Evolutionary conservation across 1,284 basidiomycete genomes (phyloP).

Genomic region (Trametes versicolor): DNA sequence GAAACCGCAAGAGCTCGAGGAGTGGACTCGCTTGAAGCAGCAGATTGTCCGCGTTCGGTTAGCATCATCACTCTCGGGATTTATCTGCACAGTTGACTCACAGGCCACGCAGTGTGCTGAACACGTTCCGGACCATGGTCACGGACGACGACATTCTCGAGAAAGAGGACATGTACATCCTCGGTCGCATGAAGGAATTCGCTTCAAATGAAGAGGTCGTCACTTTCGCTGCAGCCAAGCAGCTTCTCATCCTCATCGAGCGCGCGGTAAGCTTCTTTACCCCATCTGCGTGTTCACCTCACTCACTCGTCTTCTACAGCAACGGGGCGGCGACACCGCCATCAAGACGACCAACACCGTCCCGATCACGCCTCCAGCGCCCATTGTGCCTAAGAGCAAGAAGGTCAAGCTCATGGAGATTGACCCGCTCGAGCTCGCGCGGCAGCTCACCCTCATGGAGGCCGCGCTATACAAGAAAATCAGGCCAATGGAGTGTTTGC

Average conservation of each 20-base stretch:
- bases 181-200: slow-evolving; percentile 84
- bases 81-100: neutral
- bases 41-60: slow-evolving; percentile 89
- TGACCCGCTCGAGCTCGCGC: slow-evolving; percentile 90
- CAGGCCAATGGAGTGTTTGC: slow-evolving; percentile 91
- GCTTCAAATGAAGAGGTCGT: slow-evolving; percentile 72
- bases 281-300: neutral
- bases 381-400: slow-evolving; percentile 82
- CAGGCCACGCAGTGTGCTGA: slow-evolving; percentile 69
- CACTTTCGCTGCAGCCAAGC: slow-evolving; percentile 74
- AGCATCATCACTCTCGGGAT: slow-evolving; percentile 36
- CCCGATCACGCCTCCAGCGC: slow-evolving; percentile 67
- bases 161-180: slow-evolving; percentile 81
- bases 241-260: slow-evolving; percentile 77
- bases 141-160: slow-evolving; percentile 84
- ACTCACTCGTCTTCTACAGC: slow-evolving; percentile 46
- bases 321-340: slow-evolving; percentile 65
- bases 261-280: slow-evolving; percentile 67
- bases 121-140: slow-evolving; percentile 85
- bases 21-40: slow-evolving; percentile 93
- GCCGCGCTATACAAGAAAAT: slow-evolving; percentile 90
- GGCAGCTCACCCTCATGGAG: slow-evolving; percentile 96
- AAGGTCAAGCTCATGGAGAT: slow-evolving; percentile 89
- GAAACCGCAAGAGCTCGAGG: slow-evolving; percentile 68
- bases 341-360: slow-evolving; percentile 56